Conservation (phyloP, 2,329 filamentous ascomycete species). For the Talaromyces albobiverticillius region DNA sequence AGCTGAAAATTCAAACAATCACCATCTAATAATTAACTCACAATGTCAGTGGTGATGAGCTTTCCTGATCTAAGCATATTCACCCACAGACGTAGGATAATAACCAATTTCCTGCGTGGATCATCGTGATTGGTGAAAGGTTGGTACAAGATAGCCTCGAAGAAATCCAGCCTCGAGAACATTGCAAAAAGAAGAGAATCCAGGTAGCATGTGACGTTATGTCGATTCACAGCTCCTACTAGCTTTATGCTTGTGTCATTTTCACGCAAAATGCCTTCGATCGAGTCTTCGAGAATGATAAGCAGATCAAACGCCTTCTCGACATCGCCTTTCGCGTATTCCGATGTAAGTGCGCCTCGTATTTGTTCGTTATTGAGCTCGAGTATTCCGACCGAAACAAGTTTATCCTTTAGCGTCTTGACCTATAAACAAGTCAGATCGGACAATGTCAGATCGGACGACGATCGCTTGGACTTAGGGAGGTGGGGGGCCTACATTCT, state of each 20-base stretch:
- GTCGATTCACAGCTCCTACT: slow-evolving; percentile 80
- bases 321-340: slow-evolving; percentile 65
- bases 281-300: slow-evolving; percentile 73
- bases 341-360: slow-evolving; percentile 59
- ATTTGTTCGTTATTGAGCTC: slow-evolving; percentile 61
- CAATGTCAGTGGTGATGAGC: slow-evolving; percentile 80
- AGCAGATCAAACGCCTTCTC: slow-evolving; percentile 75
- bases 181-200: slow-evolving; percentile 92
- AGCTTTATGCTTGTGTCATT: slow-evolving; percentile 71
- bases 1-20: background rate
- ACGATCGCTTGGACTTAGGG: too few relatives aligned
- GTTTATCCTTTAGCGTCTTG: slow-evolving; percentile 51
- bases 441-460: background rate
- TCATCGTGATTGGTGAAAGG: slow-evolving; percentile 65
- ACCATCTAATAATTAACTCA: slow-evolving; percentile 33
- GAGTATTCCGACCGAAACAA: slow-evolving; percentile 54
- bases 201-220: slow-evolving; percentile 88
- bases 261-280: slow-evolving; percentile 71
- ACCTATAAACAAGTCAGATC: slow-evolving; percentile 35
- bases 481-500: slow-evolving; percentile 37
- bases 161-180: slow-evolving; percentile 86
- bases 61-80: slow-evolving; percentile 84
- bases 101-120: slow-evolving; percentile 68
- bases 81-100: slow-evolving; percentile 82
- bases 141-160: slow-evolving; percentile 86